Conservation (phyloP, 768 basidiomycete species). For the Tricholoma flavovirens region DNA sequence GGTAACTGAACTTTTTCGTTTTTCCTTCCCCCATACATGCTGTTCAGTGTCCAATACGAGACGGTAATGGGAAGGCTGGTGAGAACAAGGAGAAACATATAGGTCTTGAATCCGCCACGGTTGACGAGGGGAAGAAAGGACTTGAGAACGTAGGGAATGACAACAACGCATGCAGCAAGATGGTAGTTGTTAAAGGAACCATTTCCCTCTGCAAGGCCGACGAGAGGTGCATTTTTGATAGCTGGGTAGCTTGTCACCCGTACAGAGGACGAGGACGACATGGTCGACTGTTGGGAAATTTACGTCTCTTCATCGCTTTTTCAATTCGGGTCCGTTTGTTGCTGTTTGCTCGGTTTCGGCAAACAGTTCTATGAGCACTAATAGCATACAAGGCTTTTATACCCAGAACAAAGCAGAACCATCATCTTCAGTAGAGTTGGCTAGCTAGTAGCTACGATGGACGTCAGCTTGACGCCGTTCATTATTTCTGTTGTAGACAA, state of each 20-base stretch:
- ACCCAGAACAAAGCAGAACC: too few relatives aligned
- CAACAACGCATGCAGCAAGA: conserved; percentile 69
- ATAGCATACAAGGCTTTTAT: too few relatives aligned
- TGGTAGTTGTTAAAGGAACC: conserved; percentile 78
- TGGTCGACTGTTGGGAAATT: conserved; percentile 3
- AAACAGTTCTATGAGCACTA: too few relatives aligned
- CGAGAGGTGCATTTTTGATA: conserved; percentile 80
- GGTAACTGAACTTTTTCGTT: conserved; percentile 86
- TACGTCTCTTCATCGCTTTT: not conserved
- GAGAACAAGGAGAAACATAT: conserved; percentile 71
- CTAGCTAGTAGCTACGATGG: too few relatives aligned
- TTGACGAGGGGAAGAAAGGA: conserved; percentile 75
- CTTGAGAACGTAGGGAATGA: conserved; percentile 82
- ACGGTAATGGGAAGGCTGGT: conserved; percentile 73
- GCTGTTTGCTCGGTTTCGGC: not conserved
- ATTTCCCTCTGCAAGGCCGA: conserved; percentile 82
- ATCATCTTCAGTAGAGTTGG: too few relatives aligned
- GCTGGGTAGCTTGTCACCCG: conserved; percentile 63
- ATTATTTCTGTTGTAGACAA: too few relatives aligned
- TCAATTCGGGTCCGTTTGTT: not conserved
- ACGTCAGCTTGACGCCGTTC: too few relatives aligned
- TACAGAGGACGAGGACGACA: conserved; percentile 42
- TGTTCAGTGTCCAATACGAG: conserved; percentile 87
- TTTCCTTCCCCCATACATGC: conserved; percentile 70
- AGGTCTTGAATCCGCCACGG: conserved; percentile 81